A percentile compares a stretch with the other conserved stretches of the same genome.
phyloP scores from a whole-genome alignment of 176 grass and related monocot species.

The Rhynchospora breviuscula region DNA sequence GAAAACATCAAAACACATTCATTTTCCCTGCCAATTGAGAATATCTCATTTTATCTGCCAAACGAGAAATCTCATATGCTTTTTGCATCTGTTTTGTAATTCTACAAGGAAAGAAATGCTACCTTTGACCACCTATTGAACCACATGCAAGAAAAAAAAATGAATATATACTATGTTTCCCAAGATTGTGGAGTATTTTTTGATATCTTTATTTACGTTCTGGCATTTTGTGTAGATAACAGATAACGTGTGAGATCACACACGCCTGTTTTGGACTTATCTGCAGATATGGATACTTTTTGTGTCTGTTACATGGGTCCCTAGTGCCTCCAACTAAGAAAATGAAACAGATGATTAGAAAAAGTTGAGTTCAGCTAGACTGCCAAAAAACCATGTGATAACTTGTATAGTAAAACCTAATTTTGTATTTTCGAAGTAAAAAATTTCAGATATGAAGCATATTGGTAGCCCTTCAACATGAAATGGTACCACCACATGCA shows the following conservation, averaged over 20 bases:
- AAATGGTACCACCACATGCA: neutral
- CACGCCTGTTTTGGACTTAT: neutral
- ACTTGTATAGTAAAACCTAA: neutral
- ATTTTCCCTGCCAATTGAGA: slow-evolving; percentile 1
- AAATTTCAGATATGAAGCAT: neutral
- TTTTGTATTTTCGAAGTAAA: neutral
- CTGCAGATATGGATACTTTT: neutral
- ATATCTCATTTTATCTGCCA: neutral
- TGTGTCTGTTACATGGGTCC: neutral
- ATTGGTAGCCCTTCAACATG: neutral
- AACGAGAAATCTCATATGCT: neutral
- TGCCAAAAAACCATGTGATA: neutral
- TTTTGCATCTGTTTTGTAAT: neutral
- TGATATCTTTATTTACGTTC: neutral
- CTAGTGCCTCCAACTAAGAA: neutral
- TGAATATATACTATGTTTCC: neutral
- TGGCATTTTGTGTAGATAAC: neutral
- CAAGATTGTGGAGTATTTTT: neutral
- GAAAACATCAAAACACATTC: neutral
- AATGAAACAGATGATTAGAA: neutral
- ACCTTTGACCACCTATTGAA: neutral
- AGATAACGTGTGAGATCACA: neutral
- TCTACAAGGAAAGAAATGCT: neutral
- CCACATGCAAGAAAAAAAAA: neutral
- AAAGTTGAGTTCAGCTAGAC: neutral